Base-by-base conservation (phyloP, 140 eudicot genomes). In the Bidens hawaiensis region DNA sequence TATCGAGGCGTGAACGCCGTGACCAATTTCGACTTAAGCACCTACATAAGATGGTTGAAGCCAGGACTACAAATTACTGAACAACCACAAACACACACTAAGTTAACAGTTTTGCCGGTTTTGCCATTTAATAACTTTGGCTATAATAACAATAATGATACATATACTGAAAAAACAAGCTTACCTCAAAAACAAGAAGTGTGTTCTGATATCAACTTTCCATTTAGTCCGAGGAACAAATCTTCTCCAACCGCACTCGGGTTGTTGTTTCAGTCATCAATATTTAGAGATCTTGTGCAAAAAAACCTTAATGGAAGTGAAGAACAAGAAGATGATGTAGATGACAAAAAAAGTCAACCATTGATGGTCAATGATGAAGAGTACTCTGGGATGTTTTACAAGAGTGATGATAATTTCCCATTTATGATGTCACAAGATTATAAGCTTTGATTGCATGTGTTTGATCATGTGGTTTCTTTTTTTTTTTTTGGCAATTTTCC, bases 21-120 rank as follows among this genome's bases (percentile, higher is more conserved):
- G 27, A 87, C 95, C 68, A 87, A 87, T 47, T 83, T 87, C 25
- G 93, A 83, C 66, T 54, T 87, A 55, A 87, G 84, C 70, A 83
- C 83, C 53, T 87, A 87, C 80, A 87, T 87, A 59, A 72, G 86
- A 77, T 84, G 93, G 96, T 63, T 87, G 40, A 87, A 79, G 69
- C 85, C 95, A 54, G 89, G 77, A 70, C 34, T 80, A 18, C 77
- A 81, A 59, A 26, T 75, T 54, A 68, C 70, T 56, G 76, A 74
- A 51, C 81, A 68, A 24, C 64, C 82, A 59, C 47, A 75, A 40
- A 50, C 48, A 23, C 62, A 68, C 41, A 15, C 3, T 27, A 73
- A 60, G 18, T 22, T 62, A 0, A 71, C 72, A 33, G 36, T 67
- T 27, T 30, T 40, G n/a, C n/a, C 34, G 4, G 34, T 30, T 3